phyloP scores from a whole-genome alignment of 495 filamentous ascomycete genomes.

The Haplographium delicatum region DNA sequence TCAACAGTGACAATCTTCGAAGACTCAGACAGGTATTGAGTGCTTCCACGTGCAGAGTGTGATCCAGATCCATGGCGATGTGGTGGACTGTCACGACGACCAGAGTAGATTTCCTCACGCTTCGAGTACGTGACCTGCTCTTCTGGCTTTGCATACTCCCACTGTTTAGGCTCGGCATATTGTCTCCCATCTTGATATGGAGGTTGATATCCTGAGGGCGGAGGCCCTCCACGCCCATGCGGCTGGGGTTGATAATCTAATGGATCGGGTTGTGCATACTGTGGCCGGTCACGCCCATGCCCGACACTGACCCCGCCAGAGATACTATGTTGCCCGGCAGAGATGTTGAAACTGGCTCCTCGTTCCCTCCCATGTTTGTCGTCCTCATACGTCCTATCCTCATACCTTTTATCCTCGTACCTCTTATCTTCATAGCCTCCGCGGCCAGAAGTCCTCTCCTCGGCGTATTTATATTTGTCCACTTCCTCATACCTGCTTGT shows the following conservation, averaged over 20 bases:
- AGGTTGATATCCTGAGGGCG: not conserved
- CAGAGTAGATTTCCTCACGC: constrained; percentile 21
- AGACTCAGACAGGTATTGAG: constrained; percentile 36
- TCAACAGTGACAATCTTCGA: constrained; percentile 37
- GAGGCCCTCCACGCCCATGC: not conserved
- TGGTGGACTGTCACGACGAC: constrained; percentile 26
- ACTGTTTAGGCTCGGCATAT: constrained; percentile 29
- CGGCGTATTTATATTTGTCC: constrained; percentile 17
- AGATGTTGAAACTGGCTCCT: constrained; percentile 26
- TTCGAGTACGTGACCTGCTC: constrained; percentile 27
- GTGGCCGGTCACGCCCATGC: constrained; percentile 16
- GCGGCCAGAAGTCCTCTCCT: no score
- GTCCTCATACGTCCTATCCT: constrained; percentile 10
- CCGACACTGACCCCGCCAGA: constrained; percentile 26
- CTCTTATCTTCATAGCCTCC: not conserved
- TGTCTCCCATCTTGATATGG: constrained; percentile 6
- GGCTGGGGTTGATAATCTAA: not conserved
- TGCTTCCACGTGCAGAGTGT: constrained; percentile 28
- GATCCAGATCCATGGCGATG: constrained; percentile 23
- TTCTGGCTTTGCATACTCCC: constrained; percentile 30
- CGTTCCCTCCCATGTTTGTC: constrained; percentile 18
- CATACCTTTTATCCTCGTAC: not conserved
- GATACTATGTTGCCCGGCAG: constrained; percentile 15
- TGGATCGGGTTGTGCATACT: constrained; percentile 22
- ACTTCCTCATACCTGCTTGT: constrained; percentile 7